A percentile compares a stretch with the other conserved stretches of the same genome.
phyloP scores from a whole-genome alignment of 139 green algal species.

The Penium margaritaceum region DNA sequence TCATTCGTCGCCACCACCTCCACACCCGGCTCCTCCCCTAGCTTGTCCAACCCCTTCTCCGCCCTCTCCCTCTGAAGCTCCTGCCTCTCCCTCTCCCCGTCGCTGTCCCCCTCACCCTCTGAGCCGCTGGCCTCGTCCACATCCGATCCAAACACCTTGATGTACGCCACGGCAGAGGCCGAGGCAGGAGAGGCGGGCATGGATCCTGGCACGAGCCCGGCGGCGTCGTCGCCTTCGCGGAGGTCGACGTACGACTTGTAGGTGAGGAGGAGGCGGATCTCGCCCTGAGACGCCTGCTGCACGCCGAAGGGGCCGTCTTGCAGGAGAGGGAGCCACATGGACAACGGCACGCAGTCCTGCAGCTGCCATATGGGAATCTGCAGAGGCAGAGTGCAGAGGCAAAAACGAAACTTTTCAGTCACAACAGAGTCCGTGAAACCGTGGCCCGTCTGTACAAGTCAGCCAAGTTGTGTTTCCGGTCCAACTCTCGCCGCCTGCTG shows the following conservation, averaged over 20 bases:
- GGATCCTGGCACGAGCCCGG: too few species aligned
- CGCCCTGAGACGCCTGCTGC: constrained; percentile 15
- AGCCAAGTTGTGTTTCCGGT: too few species aligned
- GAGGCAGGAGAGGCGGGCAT: neutral
- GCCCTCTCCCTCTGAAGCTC: constrained; percentile 4
- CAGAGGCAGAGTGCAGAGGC: neutral
- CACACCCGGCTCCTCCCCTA: neutral
- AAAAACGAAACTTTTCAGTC: neutral
- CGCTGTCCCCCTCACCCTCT: neutral
- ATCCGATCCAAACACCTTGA: constrained; percentile 34
- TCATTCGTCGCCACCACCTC: constrained; percentile 3
- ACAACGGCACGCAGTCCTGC: constrained; percentile 37
- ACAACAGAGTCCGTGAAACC: neutral
- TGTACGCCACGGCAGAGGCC: constrained; percentile 22
- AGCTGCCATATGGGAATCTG: constrained; percentile 41
- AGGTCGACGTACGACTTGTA: constrained; percentile 43
- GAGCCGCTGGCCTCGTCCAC: neutral
- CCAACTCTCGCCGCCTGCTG: too few species aligned
- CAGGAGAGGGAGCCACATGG: constrained; percentile 29
- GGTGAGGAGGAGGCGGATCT: constrained; percentile 36
- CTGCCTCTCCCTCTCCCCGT: neutral
- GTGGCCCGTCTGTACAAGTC: too few species aligned
- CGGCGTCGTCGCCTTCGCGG: constrained; percentile 1
- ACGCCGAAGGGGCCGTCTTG: constrained; percentile 35
- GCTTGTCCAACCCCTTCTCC: constrained; percentile 6